Evolutionary conservation across 106 monocot genomes (phyloP), one percentile per base, ranked within the genome.

Genomic region (Xerophyta viscosa): DNA sequence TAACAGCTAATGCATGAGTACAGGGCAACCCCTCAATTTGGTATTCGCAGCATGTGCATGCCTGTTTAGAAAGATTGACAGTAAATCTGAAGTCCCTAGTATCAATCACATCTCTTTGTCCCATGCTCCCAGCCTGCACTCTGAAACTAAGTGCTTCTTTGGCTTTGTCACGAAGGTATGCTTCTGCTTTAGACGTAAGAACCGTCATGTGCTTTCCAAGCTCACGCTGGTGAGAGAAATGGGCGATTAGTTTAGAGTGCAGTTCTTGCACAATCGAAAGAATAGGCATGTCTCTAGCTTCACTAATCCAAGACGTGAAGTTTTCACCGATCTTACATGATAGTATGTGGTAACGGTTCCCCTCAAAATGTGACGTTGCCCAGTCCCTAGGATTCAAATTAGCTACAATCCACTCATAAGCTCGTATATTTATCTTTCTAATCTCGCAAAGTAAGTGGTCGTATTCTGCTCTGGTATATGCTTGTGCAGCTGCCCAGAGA

Each of bases 241-340:
- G 46, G 20, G 4, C 20, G 3, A 19, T 19, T 19, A 20, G 20
- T 19, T 20, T 46, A 46, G 46, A 46, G 6, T 46, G 46, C 18
- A 46, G 7, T 7, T 46, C 46, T 19, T 46, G 46, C 8, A 46
- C 46, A 46, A 46, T 20, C 19, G 46, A 46, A 46, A 46, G 46
- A 46, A 46, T 46, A 7, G 46, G 46, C 46, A 46, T 46, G 19
- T 46, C 46, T 20, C 46, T 46, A 46, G 46, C 46, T 19, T 46
- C 46, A 46, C 20, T 46, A 46, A 46, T 46, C 46, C 46, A 46
- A 11, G 46, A 46, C 15, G 46, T 46, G 19, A 46, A 46, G 46
- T 19, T 46, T 46, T 46, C 20, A 46, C 46, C 46, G 20, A 46
- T 14, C 8, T 19, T 20, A 2, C 18, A 46, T 46, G 46, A 19